A percentile compares a stretch with the other conserved stretches of the same genome.
phyloP scores from a whole-genome alignment of 352 stramenopile species.

The Chrysophaeum taylorii region DNA sequence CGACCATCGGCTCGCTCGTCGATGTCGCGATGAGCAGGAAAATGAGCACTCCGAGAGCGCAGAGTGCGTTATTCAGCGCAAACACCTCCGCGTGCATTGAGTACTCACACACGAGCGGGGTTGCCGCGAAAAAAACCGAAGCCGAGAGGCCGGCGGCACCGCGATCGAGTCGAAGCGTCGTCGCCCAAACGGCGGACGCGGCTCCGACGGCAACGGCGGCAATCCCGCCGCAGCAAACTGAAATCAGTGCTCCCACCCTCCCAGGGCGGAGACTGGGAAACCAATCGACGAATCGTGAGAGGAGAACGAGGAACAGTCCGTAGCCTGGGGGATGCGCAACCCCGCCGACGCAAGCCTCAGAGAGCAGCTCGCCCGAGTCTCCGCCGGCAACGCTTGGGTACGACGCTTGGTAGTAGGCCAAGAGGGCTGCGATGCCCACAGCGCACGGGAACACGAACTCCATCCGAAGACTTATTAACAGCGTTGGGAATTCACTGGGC shows the following conservation, averaged over 20 bases:
- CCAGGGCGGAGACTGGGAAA: background rate
- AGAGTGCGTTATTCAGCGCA: constrained; percentile 69
- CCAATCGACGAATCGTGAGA: constrained; percentile 21
- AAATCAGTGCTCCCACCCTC: background rate
- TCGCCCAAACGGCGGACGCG: background rate
- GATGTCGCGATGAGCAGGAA: too few species aligned
- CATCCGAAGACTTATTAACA: too few species aligned
- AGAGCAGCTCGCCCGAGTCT: constrained; percentile 61
- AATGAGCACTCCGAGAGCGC: constrained; percentile 42
- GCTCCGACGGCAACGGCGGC: background rate
- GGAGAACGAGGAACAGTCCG: constrained; percentile 61
- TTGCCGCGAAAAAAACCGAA: constrained; percentile 55
- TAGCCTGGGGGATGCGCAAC: constrained; percentile 70
- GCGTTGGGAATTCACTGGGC: too few species aligned
- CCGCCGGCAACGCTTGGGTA: constrained; percentile 9
- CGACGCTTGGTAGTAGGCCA: constrained; percentile 5
- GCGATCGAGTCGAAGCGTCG: too few species aligned
- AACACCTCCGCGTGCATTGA: constrained; percentile 69
- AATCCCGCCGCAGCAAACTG: background rate
- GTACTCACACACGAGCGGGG: constrained; percentile 70
- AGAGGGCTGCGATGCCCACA: background rate
- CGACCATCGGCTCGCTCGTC: constrained; percentile 32
- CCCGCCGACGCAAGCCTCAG: constrained; percentile 63
- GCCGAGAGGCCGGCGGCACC: too few species aligned
- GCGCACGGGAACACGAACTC: too few species aligned